These are phyloP conservation scores for Brasenia schreberi DNA, from an alignment of 164 flowering plant species.

Conservation along the genomic window DNA sequence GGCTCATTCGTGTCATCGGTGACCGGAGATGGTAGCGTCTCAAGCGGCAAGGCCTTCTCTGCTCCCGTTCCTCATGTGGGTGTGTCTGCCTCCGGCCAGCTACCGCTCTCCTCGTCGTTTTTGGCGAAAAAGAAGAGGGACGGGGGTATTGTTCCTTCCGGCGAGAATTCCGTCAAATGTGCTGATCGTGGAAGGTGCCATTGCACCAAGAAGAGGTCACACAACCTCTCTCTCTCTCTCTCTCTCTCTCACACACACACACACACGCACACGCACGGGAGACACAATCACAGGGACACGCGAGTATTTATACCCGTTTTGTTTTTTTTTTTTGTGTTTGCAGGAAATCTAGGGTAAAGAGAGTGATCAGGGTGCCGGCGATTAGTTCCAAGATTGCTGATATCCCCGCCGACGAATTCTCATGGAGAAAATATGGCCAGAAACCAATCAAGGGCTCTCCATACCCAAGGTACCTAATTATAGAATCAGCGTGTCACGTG, in stretches of 20 bases:
- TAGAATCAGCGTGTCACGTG: too few species aligned
- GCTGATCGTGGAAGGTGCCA: constrained; percentile 47
- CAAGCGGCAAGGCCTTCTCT: constrained; percentile 33
- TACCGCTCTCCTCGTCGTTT: constrained; percentile 32
- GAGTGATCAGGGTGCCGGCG: constrained; percentile 51
- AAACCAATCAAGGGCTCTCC: constrained; percentile 90
- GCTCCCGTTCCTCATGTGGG: too few species aligned
- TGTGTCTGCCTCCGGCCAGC: constrained; percentile 37
- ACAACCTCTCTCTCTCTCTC: too few species aligned
- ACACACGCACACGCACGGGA: too few species aligned
- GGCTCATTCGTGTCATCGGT: constrained; percentile 62
- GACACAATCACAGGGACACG: too few species aligned
- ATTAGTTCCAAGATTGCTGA: constrained; percentile 66
- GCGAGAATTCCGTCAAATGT: constrained; percentile 28
- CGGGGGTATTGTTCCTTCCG: constrained; percentile 40
- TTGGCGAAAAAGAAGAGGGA: constrained; percentile 42
- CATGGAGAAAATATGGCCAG: constrained; percentile 87
- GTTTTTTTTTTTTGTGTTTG: not conserved
- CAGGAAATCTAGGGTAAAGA: constrained; percentile 68
- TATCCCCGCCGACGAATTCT: constrained; percentile 70
- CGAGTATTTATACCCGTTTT: too few species aligned
- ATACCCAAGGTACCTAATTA: constrained; percentile 40
- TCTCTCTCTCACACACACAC: too few species aligned
- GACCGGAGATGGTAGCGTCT: constrained; percentile 75
- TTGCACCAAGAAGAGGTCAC: constrained; percentile 62